Evolutionary conservation across 202 grass and related monocot species (phyloP), one percentile per base, ranked within the genome.

Genomic region (Brachypodium distachyon): DNA sequence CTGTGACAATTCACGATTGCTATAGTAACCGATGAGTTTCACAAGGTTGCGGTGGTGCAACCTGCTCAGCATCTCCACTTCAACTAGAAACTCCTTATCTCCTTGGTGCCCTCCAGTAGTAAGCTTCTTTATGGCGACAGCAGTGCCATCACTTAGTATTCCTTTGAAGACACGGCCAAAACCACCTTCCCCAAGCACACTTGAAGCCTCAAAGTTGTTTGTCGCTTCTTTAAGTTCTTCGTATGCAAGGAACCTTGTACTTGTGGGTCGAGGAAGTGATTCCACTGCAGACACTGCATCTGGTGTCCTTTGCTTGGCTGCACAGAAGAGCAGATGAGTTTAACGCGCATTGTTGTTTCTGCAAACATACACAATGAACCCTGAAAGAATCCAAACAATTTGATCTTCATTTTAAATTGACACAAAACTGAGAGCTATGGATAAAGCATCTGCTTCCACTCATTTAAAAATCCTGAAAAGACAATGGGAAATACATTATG

Each of bases 21-120:
- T 90, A 81, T 96, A 99, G 73, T 96, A 99, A 62, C 96, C 96
- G 84, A 96, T 83, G 62, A 99, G 85, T 88, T 99, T 99, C 63
- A 99, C 96, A 86, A 99, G 92, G 86, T 99, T 99, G 37, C 96
- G 85, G 47, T 99, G 96, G 69, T 99, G 96, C 75, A 99, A 85
- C 67, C 92, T 92, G 90, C 96, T 99, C 68, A 99, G 80, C 96
- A 99, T 99, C 82, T 99, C 92, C 77, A 99, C 96, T 86, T 99
- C 96, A 84, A 99, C 96, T 47, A 99, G 57, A 68, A 96, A 99
- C 67, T 99, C 96, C 61, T 96, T 99, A 78, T 93, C 92, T 77
- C 96, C 96, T 80, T 99, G 96, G 56, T 99, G 92, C 42, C 96
- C 92, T 33, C 96, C 96, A 61, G 1, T 73, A 14, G 89, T 93